Evolutionary conservation across 805 yeast genomes (phyloP).

Genomic region (Barnettozyma botsteinii): DNA sequence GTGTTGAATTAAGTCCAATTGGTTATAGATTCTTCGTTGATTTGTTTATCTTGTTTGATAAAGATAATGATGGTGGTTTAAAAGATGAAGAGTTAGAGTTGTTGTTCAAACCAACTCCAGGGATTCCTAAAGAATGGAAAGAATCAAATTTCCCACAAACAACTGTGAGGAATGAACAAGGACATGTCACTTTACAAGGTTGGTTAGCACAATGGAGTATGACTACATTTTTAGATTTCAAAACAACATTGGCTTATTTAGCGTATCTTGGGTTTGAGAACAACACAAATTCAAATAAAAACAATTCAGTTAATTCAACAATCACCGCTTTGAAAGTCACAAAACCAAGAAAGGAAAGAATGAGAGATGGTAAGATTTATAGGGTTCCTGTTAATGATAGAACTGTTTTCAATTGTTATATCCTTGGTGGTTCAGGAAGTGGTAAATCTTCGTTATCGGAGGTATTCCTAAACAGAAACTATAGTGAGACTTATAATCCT

Average conservation of each 20-base stretch:
- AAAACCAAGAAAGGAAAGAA: constrained; percentile 67
- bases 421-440: constrained; percentile 77
- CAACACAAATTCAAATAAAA: constrained; percentile 9
- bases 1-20: constrained; percentile 86
- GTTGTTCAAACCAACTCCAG: constrained; percentile 87
- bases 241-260: constrained; percentile 78
- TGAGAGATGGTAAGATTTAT: constrained; percentile 57
- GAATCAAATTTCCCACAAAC: constrained; percentile 81
- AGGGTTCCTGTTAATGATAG: constrained; percentile 72
- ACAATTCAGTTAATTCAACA: constrained; percentile 24
- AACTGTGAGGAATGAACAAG: constrained; percentile 86
- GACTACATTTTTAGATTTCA: constrained; percentile 84
- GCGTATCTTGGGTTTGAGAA: constrained; percentile 87
- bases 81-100: constrained; percentile 62
- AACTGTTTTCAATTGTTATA: constrained; percentile 85
- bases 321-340: constrained; percentile 68
- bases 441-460: constrained; percentile 86
- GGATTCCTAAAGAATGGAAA: constrained; percentile 82
- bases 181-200: constrained; percentile 89
- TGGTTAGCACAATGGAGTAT: constrained; percentile 99
- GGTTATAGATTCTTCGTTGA: constrained; percentile 94
- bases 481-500: constrained; percentile 68
- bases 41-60: constrained; percentile 78
- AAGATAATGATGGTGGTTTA: constrained; percentile 95
- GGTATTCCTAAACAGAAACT: constrained; percentile 71